Base-by-base conservation (phyloP, 768 basidiomycete species). In the Piloderma croceum region DNA sequence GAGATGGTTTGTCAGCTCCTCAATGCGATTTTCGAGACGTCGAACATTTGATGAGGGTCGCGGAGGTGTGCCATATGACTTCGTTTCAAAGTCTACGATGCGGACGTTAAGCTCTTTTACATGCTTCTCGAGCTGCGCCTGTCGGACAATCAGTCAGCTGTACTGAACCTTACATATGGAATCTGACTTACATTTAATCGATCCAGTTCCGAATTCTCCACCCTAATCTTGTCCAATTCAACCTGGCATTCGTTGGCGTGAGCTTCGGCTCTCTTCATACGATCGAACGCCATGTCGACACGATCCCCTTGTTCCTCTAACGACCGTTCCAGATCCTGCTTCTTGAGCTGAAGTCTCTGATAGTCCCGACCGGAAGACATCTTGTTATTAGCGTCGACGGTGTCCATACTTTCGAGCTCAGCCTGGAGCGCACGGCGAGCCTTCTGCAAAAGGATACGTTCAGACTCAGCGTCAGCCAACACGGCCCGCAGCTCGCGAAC, bases 51-150 rank as follows among this genome's bases (percentile, higher is more conserved):
- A 64, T 2, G 73, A 62, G 4, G 79, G 70, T 24, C 81, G 72
- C 11, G 81, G 76, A n/a, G 75, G 71, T 48, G 63, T 82, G 9
- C 77, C 60, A 46, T 88, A 79, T 4, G 86, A 81, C 52, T 71
- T 83, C 1, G 88, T 86, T 58, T 89, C 88, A 13, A 90, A 69
- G 52, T 90, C 89, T 7, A 87, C 79, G 41, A 91, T 79, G 29
- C 81, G 83, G 31, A 88, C 74, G 45, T 89, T 88, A 23, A 90
- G 63, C 38, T 90, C 90, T 54, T 89, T 90, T 54, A 85, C 70
- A 54, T 88, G 83, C 54, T 88, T 90, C 65, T 91, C 88, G 13
- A 92, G 68, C 46, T 71, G 77, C 9, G 85, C 86, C 90, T 92
- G 44, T 24, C 29, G 40, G 22, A 31, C 25, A 31, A 39, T 19